Percentiles rank a stretch among this genome's conserved stretches.
These are phyloP conservation scores for Xylariaceae sp. DNA, from an alignment of 2,329 filamentous ascomycete genomes.

Conservation along the genomic window DNA sequence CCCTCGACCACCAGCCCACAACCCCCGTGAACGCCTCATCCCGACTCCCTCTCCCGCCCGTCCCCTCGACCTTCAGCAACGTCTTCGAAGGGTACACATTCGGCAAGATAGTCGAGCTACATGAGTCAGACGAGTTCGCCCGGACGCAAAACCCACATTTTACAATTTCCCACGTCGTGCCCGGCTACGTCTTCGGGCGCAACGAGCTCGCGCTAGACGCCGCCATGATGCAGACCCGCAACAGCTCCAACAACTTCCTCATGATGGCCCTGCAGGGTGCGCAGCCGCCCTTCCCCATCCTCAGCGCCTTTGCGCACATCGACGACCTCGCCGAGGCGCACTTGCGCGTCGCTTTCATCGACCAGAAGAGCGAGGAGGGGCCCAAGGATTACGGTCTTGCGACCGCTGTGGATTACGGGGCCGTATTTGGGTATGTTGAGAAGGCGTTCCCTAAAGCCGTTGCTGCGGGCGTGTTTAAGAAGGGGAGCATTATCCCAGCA, in stretches of 20 bases:
- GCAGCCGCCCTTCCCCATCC: constrained; percentile 20
- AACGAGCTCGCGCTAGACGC: constrained; percentile 27
- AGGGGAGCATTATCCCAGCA: constrained; percentile 17
- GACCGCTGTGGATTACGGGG: constrained; percentile 20
- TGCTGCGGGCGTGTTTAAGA: constrained; percentile 24
- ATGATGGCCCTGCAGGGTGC: constrained; percentile 22
- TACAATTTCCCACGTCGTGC: constrained; percentile 25
- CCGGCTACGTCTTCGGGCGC: constrained; percentile 28
- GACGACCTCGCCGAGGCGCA: constrained; percentile 26
- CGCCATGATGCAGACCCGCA: constrained; percentile 22
- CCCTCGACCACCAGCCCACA: constrained; percentile 3
- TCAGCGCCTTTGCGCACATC: constrained; percentile 20
- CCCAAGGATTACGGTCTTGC: constrained; percentile 21
- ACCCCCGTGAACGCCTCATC: constrained; percentile 18
- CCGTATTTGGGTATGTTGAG: constrained; percentile 22
- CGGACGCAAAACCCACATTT: constrained; percentile 23
- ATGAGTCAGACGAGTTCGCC: constrained; percentile 25
- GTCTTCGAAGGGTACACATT: constrained; percentile 21
- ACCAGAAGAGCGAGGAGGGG: background rate
- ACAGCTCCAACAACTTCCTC: constrained; percentile 29
- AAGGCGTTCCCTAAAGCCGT: constrained; percentile 25
- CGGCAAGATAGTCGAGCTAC: constrained; percentile 23
- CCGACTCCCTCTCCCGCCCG: constrained; percentile 20
- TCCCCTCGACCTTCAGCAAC: constrained; percentile 17
- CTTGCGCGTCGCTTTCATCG: constrained; percentile 21